A percentile compares a stretch with the other conserved stretches of the same genome.
These are phyloP conservation scores for Adenanthera pavonina DNA, from an alignment of 306 rosid genomes.

Conservation along the genomic window DNA sequence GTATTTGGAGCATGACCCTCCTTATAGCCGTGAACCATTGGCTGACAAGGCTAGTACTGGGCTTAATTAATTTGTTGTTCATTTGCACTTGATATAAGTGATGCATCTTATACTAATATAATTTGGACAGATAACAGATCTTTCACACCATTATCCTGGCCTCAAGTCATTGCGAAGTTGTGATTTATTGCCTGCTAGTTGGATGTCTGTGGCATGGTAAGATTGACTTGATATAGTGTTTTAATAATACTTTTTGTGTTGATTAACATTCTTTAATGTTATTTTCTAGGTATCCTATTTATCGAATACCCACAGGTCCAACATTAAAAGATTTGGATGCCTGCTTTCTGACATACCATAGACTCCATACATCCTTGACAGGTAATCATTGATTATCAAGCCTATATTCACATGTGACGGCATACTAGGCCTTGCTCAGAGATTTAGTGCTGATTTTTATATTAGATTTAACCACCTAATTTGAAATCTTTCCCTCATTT, in stretches of 20 bases:
- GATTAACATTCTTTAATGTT: slow-evolving; percentile 41
- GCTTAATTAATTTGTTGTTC: slow-evolving; percentile 32
- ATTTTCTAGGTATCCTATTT: slow-evolving; percentile 87
- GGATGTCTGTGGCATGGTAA: slow-evolving; percentile 97
- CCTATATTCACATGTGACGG: slow-evolving; percentile 28
- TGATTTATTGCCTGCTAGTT: slow-evolving; percentile 79
- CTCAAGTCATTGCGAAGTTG: slow-evolving; percentile 84
- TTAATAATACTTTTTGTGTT: slow-evolving; percentile 26
- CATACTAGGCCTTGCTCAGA: slow-evolving; percentile 23
- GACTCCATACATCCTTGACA: slow-evolving; percentile 72
- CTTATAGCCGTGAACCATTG: slow-evolving; percentile 85
- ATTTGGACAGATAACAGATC: slow-evolving; percentile 74
- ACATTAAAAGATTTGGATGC: slow-evolving; percentile 91
- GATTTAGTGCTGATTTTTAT: slow-evolving; percentile 22
- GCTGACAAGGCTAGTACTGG: slow-evolving; percentile 71
- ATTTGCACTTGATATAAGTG: slow-evolving; percentile 26
- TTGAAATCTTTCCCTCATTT: slow-evolving; percentile 11
- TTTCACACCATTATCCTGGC: slow-evolving; percentile 65
- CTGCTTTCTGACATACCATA: slow-evolving; percentile 88
- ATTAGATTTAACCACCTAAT: background rate
- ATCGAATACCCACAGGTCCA: slow-evolving; percentile 90
- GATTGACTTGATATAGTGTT: slow-evolving; percentile 34
- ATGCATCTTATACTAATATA: slow-evolving; percentile 37
- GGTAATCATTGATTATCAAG: slow-evolving; percentile 54
- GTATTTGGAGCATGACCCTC: slow-evolving; percentile 78